Evolutionary conservation across 2,329 filamentous ascomycete species (phyloP), one percentile per base, ranked within the genome.

Genomic region (Colletotrichum brevisporum): DNA sequence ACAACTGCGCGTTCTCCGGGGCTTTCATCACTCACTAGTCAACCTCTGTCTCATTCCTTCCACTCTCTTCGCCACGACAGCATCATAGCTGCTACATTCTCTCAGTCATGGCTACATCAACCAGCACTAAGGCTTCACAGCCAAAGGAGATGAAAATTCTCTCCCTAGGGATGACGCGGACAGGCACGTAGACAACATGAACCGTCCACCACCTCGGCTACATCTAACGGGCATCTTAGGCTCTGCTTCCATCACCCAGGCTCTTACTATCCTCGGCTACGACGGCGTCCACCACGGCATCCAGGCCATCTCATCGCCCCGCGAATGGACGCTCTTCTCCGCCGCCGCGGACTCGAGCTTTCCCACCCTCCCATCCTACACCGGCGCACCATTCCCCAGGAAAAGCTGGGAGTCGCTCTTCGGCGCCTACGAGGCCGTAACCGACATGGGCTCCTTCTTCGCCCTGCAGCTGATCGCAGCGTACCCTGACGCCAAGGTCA

Each of bases 401-500:
- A 60, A 48, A 0, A 65, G 75, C 21, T 78, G 76, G 75, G 73
- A 78, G 2, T 60, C 71, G 2, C 56, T 77, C 0, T 75, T 76
- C 21, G 73, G 73, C 1, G 48, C 67, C 9, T 77, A 67, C 56
- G 78, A 80, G 51, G 79, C 73, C 0, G 71, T 63, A 2, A 80
- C 78, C 0, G 79, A 81, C 51, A 56, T 78, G 9, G 87, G 89
- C 26, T 87, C 89, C 52, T 88, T 88, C 51, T 93, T 93, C 74
- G 88, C 89, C 61, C 86, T 90, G 77, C 91, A 93, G 77, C 83
- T 93, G 70, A 90, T 92, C 71, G 88, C 90, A 75, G 89, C 90
- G 16, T 93, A 93, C 76, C 91, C 91, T 1, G 89, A 92, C 63
- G 91, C 91, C 67, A 93, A 93, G 79, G 88, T 93, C 62, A 85